Conservation (phyloP, 1,284 basidiomycete genomes). For the Irpex rosettiformis region DNA sequence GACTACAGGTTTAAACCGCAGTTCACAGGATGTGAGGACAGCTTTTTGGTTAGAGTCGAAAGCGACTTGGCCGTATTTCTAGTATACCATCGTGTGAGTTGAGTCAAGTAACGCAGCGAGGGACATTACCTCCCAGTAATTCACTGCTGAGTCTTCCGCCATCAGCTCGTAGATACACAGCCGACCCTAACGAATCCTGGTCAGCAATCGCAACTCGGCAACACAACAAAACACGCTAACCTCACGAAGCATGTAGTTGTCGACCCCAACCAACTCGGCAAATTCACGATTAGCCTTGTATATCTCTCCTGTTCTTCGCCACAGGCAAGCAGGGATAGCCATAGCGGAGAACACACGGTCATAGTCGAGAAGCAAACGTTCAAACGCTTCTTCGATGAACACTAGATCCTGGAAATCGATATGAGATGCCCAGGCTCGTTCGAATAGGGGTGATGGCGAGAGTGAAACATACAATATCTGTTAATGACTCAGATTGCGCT, state of each 20-base stretch:
- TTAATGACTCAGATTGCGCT: slow-evolving; percentile 72
- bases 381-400: slow-evolving; percentile 97
- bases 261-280: slow-evolving; percentile 81
- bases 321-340: slow-evolving; percentile 95
- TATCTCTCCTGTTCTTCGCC: slow-evolving; percentile 96
- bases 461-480: slow-evolving; percentile 66
- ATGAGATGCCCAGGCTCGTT: slow-evolving; percentile 9
- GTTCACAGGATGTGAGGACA: slow-evolving; percentile 89
- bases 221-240: slow-evolving; percentile 36
- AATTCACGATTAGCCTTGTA: slow-evolving; percentile 98
- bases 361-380: slow-evolving; percentile 92
- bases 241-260: slow-evolving; percentile 79
- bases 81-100: not conserved
- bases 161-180: slow-evolving; percentile 97
- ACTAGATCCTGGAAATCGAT: slow-evolving; percentile 71
- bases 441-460: not conserved
- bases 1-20: slow-evolving; percentile 71
- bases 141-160: slow-evolving; percentile 94
- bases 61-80: slow-evolving; percentile 94
- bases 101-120: not conserved
- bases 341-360: slow-evolving; percentile 94
- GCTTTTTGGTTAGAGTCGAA: slow-evolving; percentile 89
- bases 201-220: not conserved
- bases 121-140: slow-evolving; percentile 90
- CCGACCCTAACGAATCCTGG: slow-evolving; percentile 67